Conservation (phyloP, 2,329 filamentous ascomycete species). For the Hirsutella rhossiliensis region DNA sequence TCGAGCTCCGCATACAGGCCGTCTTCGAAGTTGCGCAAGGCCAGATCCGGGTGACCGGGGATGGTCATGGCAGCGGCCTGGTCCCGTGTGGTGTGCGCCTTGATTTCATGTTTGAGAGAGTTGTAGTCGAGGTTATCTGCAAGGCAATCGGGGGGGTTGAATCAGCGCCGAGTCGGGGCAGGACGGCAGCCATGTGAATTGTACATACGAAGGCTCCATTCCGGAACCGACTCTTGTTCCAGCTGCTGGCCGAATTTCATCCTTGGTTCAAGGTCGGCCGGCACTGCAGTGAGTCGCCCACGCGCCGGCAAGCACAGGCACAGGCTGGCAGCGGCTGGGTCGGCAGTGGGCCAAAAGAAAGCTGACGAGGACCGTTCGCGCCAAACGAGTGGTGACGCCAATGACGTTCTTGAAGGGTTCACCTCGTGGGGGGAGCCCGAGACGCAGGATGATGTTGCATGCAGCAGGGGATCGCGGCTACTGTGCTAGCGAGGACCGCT, state of each 20-base stretch:
- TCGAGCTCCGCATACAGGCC: slow-evolving; percentile 60
- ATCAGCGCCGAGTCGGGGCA: not conserved
- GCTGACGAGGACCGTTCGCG: not conserved
- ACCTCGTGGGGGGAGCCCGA: not conserved
- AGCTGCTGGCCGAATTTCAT: slow-evolving; percentile 43
- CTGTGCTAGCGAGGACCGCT: not conserved
- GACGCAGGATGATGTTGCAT: not conserved
- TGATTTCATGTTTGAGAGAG: slow-evolving; percentile 75
- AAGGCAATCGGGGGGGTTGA: too few relatives aligned
- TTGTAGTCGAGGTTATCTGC: slow-evolving; percentile 83
- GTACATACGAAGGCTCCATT: slow-evolving; percentile 63
- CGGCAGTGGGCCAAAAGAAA: not conserved
- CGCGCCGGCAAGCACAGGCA: too few relatives aligned
- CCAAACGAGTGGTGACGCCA: not conserved
- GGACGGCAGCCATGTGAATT: not conserved
- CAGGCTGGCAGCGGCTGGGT: too few relatives aligned
- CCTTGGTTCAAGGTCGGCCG: slow-evolving; percentile 1
- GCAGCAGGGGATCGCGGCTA: not conserved
- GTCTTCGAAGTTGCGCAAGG: slow-evolving; percentile 53
- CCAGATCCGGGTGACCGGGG: slow-evolving; percentile 53
- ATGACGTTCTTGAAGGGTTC: not conserved
- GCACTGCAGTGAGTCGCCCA: not conserved
- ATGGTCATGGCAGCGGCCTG: slow-evolving; percentile 61
- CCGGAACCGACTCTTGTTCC: slow-evolving; percentile 63
- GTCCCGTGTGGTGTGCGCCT: slow-evolving; percentile 61